Evolutionary conservation across 164 flowering plant genomes (phyloP).

Genomic region (Magnolia changhungtana): DNA sequence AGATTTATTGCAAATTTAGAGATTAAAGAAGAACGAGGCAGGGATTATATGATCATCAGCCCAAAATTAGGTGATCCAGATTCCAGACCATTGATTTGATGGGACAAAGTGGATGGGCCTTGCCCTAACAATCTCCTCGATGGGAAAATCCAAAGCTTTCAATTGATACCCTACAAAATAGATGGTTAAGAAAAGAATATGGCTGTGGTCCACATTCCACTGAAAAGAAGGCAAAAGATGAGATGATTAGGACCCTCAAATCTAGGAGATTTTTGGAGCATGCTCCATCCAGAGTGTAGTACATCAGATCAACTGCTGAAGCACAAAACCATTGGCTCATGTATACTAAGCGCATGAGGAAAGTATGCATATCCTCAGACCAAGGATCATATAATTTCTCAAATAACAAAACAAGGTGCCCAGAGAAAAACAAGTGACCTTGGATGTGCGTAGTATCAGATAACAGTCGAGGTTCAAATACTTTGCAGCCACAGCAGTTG

Average conservation of each 20-base stretch:
- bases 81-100: too few relatives aligned
- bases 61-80: not conserved
- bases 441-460: conserved; percentile 84
- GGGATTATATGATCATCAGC: not conserved
- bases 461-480: conserved; percentile 79
- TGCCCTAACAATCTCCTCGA: too few relatives aligned
- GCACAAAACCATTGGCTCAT: not conserved
- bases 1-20: not conserved
- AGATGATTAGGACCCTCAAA: not conserved
- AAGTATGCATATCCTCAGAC: not conserved
- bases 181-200: too few relatives aligned
- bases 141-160: too few relatives aligned
- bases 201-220: not conserved
- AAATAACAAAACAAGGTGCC: not conserved
- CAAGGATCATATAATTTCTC: not conserved
- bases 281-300: not conserved
- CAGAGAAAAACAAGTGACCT: conserved; percentile 39
- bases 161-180: too few relatives aligned
- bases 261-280: not conserved
- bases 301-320: not conserved
- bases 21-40: not conserved
- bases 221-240: not conserved
- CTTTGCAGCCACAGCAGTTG: conserved; percentile 95
- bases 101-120: not conserved
- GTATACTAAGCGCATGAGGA: not conserved